Base-by-base conservation (phyloP, 2,329 filamentous ascomycete species). In the Colletotrichum zoysiae region DNA sequence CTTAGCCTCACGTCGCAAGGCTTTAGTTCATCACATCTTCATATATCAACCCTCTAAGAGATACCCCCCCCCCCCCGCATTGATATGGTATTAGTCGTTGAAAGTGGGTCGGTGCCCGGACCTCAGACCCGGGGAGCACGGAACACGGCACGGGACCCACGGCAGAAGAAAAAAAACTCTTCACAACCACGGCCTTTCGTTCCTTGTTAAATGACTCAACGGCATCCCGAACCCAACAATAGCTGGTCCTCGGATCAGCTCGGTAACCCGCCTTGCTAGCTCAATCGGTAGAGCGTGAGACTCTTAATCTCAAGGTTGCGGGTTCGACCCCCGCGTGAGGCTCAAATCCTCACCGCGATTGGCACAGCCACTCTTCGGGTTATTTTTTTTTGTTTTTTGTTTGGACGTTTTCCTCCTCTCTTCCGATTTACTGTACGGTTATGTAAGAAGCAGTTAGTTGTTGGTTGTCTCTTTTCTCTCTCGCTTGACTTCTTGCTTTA, bases 281-380 rank as follows among this genome's bases (percentile, higher is more conserved):
- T 90, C 88, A 90, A 90, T 90, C 87, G 87, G 88, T 91, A 91
- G 89, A 91, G 89, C 89, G 89, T 91, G 86, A 90, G 89, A 91
- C 89, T 91, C 89, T 88, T 88, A 88, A 74, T 74, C 71, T 74
- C 68, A 74, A 74, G 71, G 71, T 74, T 74, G 69, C 71, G 71
- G 71, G 74, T 75, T 75, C 74, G 75, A 76, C 75, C 75, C 75
- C 75, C 75, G 75, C 74, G 74, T 76, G 74, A 74, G 75, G 75
- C 75, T 76, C 75, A 76, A 75, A 64, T 69, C 69, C 69, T 67
- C 65, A 69, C 65, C 26, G 65, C 69, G 65, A 71, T 63, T 71
- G 69, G 48, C 35, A 42, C 23, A 55, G 50, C 61, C 61, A 55
- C 11, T 64, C 61, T 5, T 12, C 61, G 48, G 61, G 55, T 70